phyloP scores from a whole-genome alignment of 2,329 filamentous ascomycete species.

The Phialophora verrucosa region DNA sequence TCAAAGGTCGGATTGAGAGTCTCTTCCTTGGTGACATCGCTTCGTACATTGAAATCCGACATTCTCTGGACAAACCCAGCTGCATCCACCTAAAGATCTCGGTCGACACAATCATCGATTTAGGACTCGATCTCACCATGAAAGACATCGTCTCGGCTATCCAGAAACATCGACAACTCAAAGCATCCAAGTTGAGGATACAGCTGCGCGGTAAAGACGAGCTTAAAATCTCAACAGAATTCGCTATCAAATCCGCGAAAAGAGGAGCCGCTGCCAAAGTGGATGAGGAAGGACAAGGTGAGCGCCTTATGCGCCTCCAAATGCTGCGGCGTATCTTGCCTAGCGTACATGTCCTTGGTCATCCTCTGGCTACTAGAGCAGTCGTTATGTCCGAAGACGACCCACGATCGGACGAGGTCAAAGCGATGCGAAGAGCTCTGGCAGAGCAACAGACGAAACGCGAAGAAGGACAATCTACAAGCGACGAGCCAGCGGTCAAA shows the following conservation, averaged over 20 bases:
- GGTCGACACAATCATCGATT: constrained; percentile 74
- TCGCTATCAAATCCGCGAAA: constrained; percentile 51
- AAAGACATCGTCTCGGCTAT: constrained; percentile 78
- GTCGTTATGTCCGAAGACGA: constrained; percentile 42
- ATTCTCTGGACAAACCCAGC: constrained; percentile 61
- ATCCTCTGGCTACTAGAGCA: constrained; percentile 75
- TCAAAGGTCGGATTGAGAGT: constrained; percentile 94
- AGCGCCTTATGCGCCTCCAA: constrained; percentile 79
- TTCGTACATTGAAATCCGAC: constrained; percentile 83
- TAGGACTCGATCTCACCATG: constrained; percentile 79
- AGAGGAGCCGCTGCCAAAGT: constrained; percentile 54
- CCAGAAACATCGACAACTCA: constrained; percentile 77
- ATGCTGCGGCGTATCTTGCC: constrained; percentile 82
- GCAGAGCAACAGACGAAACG: constrained; percentile 13
- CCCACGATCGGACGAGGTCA: constrained; percentile 38
- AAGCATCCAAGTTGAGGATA: constrained; percentile 68
- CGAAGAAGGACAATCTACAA: constrained; percentile 6
- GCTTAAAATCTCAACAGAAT: constrained; percentile 74
- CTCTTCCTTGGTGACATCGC: constrained; percentile 85
- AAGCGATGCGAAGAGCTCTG: constrained; percentile 26
- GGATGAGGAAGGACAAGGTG: constrained; percentile 59
- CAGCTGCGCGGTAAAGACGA: constrained; percentile 56
- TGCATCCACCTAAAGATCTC: constrained; percentile 82
- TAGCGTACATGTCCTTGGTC: constrained; percentile 84
- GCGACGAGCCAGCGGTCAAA: constrained; percentile 30